A percentile compares a stretch with the other conserved stretches of the same genome.
Evolutionary conservation across 768 basidiomycete species (phyloP).

Genomic region (Clitopilus passeckerianus): DNA sequence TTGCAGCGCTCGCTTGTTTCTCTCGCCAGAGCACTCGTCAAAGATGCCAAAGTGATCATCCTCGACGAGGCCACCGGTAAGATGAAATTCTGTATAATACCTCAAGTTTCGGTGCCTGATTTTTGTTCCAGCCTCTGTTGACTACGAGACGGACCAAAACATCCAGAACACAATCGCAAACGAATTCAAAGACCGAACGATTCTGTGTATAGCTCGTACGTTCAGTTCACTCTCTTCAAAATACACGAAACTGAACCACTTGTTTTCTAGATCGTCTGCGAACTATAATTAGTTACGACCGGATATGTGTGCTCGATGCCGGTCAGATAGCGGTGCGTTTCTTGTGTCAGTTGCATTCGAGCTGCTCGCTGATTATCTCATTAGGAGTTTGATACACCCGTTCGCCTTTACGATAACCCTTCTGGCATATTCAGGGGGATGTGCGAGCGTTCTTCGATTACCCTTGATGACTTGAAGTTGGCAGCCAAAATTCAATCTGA

Average conservation of each 20-base stretch:
- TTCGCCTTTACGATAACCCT: slow-evolving; percentile 47
- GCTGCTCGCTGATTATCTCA: background rate
- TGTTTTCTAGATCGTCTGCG: slow-evolving; percentile 61
- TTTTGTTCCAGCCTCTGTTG: slow-evolving; percentile 60
- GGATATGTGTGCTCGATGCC: slow-evolving; percentile 83
- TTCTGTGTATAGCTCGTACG: slow-evolving; percentile 84
- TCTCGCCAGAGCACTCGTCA: slow-evolving; percentile 85
- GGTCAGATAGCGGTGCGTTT: slow-evolving; percentile 65
- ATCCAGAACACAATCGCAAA: slow-evolving; percentile 87
- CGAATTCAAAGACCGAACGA: slow-evolving; percentile 80
- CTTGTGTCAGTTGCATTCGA: background rate
- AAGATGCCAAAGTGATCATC: slow-evolving; percentile 78
- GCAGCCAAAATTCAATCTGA: slow-evolving; percentile 23
- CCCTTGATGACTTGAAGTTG: slow-evolving; percentile 59
- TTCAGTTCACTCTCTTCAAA: slow-evolving; percentile 8
- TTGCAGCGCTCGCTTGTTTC: slow-evolving; percentile 75
- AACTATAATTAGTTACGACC: slow-evolving; percentile 86
- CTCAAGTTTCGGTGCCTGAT: background rate
- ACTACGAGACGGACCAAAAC: slow-evolving; percentile 85
- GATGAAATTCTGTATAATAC: background rate
- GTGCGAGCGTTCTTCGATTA: slow-evolving; percentile 81
- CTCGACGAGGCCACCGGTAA: slow-evolving; percentile 85
- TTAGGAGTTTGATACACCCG: slow-evolving; percentile 80
- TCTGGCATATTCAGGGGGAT: slow-evolving; percentile 79
- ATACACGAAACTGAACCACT: background rate